Evolutionary conservation across 768 basidiomycete species (phyloP), one percentile per base, ranked within the genome.

Genomic region (Suillus subaureus): DNA sequence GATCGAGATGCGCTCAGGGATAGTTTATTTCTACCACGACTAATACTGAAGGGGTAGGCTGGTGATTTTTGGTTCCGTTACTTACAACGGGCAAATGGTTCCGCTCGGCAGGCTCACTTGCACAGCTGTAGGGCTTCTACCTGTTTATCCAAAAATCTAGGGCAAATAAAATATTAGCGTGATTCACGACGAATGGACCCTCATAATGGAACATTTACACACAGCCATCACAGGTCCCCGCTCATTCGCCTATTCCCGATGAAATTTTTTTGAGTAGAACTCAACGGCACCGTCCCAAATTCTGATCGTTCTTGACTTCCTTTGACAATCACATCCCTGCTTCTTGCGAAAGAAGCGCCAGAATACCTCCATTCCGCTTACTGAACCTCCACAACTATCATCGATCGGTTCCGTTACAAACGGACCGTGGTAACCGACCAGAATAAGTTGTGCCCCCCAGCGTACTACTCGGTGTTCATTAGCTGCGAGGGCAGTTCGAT

Each of bases 211-310:
- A 31, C 75, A 74, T 75, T 64, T 75, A 73, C 74, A 77, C 76
- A 77, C 76, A 77, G 76, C 76, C 76, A 70, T 77, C 73, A 66
- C 69, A 77, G 76, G 76, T 77, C 76, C 76, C 76, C 76, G 76
- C 76, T 64, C 62, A 47, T 51, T 78, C 76, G 76, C 76, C 72
- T 78, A 77, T 78, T 72, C 69, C 76, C 77, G 76, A 64, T 70
- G 72, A 77, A 77, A 77, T 18, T 70, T 76, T 55, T 77, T 77
- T 71, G 68, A 70, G 65, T 52, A 58, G 65, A 67, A 67, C 56
- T 62, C 65, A 68, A 67, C 69, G 71, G 70, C 67, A 73, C 70
- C 66, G 66, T 65, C 65, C 64, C 61, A 68, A 63, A 61, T 68
- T 68, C 66, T 55, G 58, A 21, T 57, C 54, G 52, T 54, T 65